Evolutionary conservation across 202 grass and related monocot species (phyloP).

Genomic region (Alloteropsis angusta): DNA sequence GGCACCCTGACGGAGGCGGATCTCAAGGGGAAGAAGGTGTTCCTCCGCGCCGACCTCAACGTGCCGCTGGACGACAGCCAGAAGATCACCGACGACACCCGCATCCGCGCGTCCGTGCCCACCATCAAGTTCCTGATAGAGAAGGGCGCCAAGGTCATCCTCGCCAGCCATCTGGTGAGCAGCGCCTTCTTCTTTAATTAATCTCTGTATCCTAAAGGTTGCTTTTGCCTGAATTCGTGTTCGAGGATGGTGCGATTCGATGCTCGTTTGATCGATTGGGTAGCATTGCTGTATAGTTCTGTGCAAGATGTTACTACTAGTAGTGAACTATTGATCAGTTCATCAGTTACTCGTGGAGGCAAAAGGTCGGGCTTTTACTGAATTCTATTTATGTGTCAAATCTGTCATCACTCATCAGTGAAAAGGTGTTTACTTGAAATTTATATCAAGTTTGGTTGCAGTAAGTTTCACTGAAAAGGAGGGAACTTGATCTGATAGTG

Average conservation of each 20-base stretch:
- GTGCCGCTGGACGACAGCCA: conserved; percentile 82
- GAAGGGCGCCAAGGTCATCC: conserved; percentile 70
- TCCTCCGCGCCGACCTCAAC: conserved; percentile 82
- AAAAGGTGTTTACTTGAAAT: not conserved
- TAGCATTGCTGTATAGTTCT: not conserved
- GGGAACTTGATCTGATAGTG: not conserved
- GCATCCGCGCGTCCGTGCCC: conserved; percentile 74
- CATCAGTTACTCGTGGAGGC: not conserved
- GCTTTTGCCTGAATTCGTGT: not conserved
- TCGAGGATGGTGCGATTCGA: not conserved
- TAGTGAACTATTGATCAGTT: too few species aligned
- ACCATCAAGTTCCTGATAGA: conserved; percentile 74
- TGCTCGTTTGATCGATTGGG: not conserved
- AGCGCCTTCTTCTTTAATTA: not conserved
- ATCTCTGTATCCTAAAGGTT: not conserved
- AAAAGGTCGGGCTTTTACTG: not conserved
- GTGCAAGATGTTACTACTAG: not conserved
- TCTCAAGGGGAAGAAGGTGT: conserved; percentile 91
- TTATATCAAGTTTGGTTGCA: not conserved
- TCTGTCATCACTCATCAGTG: not conserved
- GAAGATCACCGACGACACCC: conserved; percentile 90
- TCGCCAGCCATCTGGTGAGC: conserved; percentile 69
- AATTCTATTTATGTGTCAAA: not conserved
- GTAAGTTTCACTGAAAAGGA: not conserved
- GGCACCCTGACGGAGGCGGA: conserved; percentile 56